Conservation (phyloP, 352 stramenopile genomes). For the Phytophthora quininea region DNA sequence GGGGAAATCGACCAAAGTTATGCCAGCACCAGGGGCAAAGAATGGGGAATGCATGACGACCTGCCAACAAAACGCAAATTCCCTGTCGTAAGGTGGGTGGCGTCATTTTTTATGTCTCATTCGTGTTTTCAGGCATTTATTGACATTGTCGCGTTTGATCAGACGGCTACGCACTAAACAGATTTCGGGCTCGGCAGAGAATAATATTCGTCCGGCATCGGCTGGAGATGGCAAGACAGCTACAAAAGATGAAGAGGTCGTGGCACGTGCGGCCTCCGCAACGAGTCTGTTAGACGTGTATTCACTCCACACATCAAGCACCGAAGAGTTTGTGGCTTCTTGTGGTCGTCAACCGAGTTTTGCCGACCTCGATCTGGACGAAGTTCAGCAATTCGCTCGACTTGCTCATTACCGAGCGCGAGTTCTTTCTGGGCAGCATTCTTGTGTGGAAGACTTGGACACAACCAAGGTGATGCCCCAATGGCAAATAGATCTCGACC, state of each 20-base stretch:
- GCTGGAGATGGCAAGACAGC: background rate
- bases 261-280: background rate
- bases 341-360: conserved; percentile 35
- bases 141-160: conserved; percentile 1
- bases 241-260: background rate
- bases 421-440: conserved; percentile 45
- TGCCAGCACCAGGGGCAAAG: conserved; percentile 11
- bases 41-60: conserved; percentile 11
- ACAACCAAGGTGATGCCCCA: conserved; percentile 38
- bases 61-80: conserved; percentile 39
- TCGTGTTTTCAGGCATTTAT: background rate
- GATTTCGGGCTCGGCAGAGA: too few species aligned
- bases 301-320: conserved; percentile 26
- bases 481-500: conserved; percentile 54
- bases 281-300: conserved; percentile 59
- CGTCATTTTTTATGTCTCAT: background rate
- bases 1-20: too few species aligned
- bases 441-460: conserved; percentile 25
- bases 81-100: conserved; percentile 31
- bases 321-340: conserved; percentile 23
- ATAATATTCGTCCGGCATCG: background rate
- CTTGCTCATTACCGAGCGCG: conserved; percentile 67
- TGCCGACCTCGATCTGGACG: conserved; percentile 51
- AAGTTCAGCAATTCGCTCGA: conserved; percentile 57
- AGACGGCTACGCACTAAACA: conserved; percentile 24